Base-by-base conservation (phyloP, 192 early-diverging fungal species). In the Allomyces javanicus region DNA sequence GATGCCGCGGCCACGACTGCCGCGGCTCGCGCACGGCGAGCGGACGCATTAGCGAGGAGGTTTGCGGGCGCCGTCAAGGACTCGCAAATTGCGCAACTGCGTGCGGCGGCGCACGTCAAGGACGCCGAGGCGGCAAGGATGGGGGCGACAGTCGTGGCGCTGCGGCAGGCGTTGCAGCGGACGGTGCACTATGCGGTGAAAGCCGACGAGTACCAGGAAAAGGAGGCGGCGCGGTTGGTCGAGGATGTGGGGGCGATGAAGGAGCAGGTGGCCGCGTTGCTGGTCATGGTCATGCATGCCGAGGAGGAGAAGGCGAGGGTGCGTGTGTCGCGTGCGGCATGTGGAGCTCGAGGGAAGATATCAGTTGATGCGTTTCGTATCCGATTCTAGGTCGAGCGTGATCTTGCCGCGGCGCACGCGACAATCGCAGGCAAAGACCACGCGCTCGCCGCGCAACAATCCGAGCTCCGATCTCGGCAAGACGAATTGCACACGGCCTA, bases 401-500 rank as follows among this genome's bases (percentile, higher is more conserved):
- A 40, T 9, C 33, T 40, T 9, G 33, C 33, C 5, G 33, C 33
- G 5, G 33, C 33, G 7, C 33, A 40, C 33, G 33, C 33, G 9
- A 40, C 33, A 9, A 40, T 40, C 7, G 33, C 33, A 3, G 33
- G 33, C 33, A 40, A 40, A 7, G 33, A 40, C 33, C 33, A 7
- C 33, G 33, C 7, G 3, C 33, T 40, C 33, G 33, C 33, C 33
- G 33, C 33, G 33, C 33, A 40, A 40, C 33, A 40, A 40, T 40
- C 33, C 33, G 33, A 40, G 7, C 33, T 40, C 33, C 33, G 33
- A 7, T 40, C 33, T 7, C 70, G 74, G 64, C 77, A 83, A 67
- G 61, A 27, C 25, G 77, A 83, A 62, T 69, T 83, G 26, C 77
- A 79, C 23, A 71, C 68, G 10, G 73, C 76, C 6, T 79, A 77